phyloP scores from a whole-genome alignment of 2,329 filamentous ascomycete species.

The Alternaria ethzedia region DNA sequence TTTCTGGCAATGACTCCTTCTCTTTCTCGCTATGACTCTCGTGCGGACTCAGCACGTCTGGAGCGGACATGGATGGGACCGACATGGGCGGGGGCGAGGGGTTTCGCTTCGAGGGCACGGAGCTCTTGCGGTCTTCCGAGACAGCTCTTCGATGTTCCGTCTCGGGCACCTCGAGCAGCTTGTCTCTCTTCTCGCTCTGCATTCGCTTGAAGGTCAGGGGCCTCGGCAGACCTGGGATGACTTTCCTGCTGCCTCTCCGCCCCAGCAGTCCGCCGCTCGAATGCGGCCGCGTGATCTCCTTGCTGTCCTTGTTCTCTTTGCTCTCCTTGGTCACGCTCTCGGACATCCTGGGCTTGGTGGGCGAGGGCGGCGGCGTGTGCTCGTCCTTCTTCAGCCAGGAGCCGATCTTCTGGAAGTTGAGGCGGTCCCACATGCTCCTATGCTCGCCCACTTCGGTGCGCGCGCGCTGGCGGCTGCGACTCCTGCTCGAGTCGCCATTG shows the following conservation, averaged over 20 bases:
- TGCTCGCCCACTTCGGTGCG: conserved; percentile 43
- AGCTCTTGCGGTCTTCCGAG: conserved; percentile 72
- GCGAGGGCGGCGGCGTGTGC: conserved; percentile 32
- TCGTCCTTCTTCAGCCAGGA: conserved; percentile 51
- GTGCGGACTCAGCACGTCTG: conserved; percentile 45
- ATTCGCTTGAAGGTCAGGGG: conserved; percentile 82
- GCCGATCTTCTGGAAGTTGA: conserved; percentile 49
- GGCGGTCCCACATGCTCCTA: conserved; percentile 46
- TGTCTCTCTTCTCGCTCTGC: conserved; percentile 78
- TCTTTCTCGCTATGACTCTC: conserved; percentile 32
- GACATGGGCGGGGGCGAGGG: conserved; percentile 49
- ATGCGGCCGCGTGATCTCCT: conserved; percentile 44
- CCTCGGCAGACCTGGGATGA: conserved; percentile 79
- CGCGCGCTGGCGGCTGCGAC: conserved; percentile 42
- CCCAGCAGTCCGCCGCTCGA: conserved; percentile 41
- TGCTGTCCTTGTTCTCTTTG: conserved; percentile 11
- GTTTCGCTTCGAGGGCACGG: conserved; percentile 61
- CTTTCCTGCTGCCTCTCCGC: conserved; percentile 57
- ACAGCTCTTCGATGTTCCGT: conserved; percentile 73
- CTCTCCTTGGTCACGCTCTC: conserved; percentile 34
- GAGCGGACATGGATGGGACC: conserved; percentile 48
- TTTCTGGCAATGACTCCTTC: conserved; percentile 10
- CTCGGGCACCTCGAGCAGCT: conserved; percentile 70
- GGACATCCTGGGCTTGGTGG: conserved; percentile 11
- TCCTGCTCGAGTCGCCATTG: conserved; percentile 36